Evolutionary conservation across 2,329 filamentous ascomycete species (phyloP).

Genomic region (Lecanicillium sp.): DNA sequence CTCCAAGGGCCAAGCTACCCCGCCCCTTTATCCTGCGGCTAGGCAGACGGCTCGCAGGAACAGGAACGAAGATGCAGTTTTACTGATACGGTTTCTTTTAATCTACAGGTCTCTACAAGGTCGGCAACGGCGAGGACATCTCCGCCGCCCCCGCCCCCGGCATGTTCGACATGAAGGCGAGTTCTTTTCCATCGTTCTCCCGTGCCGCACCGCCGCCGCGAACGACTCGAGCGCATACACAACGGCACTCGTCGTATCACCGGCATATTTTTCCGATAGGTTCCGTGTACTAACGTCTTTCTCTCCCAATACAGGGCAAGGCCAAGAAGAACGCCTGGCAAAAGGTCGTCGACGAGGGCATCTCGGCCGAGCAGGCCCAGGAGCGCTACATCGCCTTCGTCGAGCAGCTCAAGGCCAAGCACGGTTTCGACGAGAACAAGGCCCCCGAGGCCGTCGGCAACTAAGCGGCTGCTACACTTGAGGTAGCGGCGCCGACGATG

Average conservation of each 20-base stretch:
- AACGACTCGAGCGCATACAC: background rate
- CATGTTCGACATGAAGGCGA: constrained; percentile 65
- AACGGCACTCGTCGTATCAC: too few species aligned
- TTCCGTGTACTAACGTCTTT: constrained; percentile 9
- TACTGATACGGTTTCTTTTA: too few species aligned
- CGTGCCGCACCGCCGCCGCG: too few species aligned
- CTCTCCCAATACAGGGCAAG: constrained; percentile 54
- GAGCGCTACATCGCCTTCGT: constrained; percentile 68
- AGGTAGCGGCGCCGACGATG: too few species aligned
- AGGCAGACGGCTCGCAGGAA: too few species aligned
- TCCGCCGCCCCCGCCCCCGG: constrained; percentile 51
- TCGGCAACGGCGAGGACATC: constrained; percentile 52
- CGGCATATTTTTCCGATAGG: too few species aligned
- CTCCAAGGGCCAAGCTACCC: background rate
- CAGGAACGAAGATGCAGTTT: too few species aligned
- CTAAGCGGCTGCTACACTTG: constrained; percentile 14
- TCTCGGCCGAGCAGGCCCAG: constrained; percentile 63
- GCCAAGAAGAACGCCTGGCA: constrained; percentile 77
- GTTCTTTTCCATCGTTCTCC: background rate
- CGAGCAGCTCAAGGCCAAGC: constrained; percentile 62
- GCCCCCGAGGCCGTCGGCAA: constrained; percentile 49
- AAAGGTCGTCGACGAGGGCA: constrained; percentile 57
- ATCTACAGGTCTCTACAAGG: constrained; percentile 53
- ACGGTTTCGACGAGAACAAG: constrained; percentile 63
- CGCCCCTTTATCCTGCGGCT: background rate